These are phyloP conservation scores for Pseudogymnoascus sp. DNA, from an alignment of 2,329 filamentous ascomycete species.

Conservation along the genomic window DNA sequence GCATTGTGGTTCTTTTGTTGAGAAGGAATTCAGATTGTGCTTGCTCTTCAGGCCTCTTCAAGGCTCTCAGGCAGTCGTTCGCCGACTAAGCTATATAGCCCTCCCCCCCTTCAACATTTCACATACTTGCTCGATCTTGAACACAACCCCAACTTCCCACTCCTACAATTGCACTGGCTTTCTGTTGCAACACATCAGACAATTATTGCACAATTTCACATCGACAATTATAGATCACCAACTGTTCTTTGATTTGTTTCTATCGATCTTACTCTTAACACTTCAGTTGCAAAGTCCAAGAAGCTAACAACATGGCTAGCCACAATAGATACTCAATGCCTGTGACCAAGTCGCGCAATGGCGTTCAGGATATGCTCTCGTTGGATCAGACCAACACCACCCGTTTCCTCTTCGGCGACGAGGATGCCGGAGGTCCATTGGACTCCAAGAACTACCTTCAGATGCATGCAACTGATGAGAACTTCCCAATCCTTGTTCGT, in stretches of 20 bases:
- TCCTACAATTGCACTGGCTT: conserved; percentile 16
- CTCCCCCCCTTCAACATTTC: not conserved
- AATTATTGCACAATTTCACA: not conserved
- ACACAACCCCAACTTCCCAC: not conserved
- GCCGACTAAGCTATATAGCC: not conserved
- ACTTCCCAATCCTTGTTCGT: conserved; percentile 75
- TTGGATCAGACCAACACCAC: conserved; percentile 79
- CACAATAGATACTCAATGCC: conserved; percentile 93
- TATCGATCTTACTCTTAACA: conserved; percentile 9
- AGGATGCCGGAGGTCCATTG: conserved; percentile 46
- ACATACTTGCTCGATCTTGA: not conserved
- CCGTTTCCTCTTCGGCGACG: conserved; percentile 78
- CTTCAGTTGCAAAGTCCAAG: conserved; percentile 9
- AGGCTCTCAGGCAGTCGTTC: not conserved
- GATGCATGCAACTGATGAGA: conserved; percentile 68
- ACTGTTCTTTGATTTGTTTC: conserved; percentile 8
- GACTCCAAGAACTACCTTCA: conserved; percentile 62
- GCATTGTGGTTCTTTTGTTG: conserved; percentile 1
- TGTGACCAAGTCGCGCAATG: conserved; percentile 61
- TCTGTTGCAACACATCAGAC: not conserved
- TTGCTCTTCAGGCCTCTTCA: not conserved
- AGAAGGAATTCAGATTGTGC: not conserved
- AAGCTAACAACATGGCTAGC: conserved; percentile 38
- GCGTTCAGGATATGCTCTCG: conserved; percentile 54
- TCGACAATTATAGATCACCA: not conserved